phyloP scores from a whole-genome alignment of 2,329 filamentous ascomycete species.

The Chaetomium globosum region DNA sequence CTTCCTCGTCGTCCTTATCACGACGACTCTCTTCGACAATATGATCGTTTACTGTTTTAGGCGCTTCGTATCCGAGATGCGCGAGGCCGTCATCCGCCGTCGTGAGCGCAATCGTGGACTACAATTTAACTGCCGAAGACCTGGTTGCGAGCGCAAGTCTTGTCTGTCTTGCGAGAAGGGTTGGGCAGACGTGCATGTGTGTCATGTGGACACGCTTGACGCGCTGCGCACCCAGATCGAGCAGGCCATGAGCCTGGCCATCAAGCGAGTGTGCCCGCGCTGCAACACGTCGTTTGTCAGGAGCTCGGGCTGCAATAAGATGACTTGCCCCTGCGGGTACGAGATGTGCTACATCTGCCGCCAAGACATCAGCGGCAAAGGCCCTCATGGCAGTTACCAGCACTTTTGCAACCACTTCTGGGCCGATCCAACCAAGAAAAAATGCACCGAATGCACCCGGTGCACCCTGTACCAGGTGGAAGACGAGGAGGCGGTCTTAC shows the following conservation, averaged over 20 bases:
- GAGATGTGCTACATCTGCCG: conserved; percentile 98
- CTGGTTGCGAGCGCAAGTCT: conserved; percentile 68
- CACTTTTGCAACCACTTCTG: conserved; percentile 98
- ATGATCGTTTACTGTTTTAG: conserved; percentile 45
- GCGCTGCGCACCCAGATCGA: conserved; percentile 88
- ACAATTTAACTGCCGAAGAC: conserved; percentile 75
- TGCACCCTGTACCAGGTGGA: conserved; percentile 81
- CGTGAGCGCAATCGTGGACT: conserved; percentile 71
- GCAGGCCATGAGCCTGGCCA: conserved; percentile 86
- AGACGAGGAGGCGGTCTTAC: conserved; percentile 68
- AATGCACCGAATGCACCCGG: conserved; percentile 76
- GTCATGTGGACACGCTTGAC: conserved; percentile 79
- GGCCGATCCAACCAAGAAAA: conserved; percentile 69
- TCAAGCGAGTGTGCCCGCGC: conserved; percentile 91
- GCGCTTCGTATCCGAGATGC: conserved; percentile 52
- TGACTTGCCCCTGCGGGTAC: conserved; percentile 94
- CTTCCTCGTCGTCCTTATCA: conserved; percentile 38
- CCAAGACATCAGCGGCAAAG: conserved; percentile 63
- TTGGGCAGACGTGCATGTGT: conserved; percentile 88
- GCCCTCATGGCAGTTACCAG: conserved; percentile 71
- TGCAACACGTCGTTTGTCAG: conserved; percentile 95
- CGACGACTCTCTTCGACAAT: conserved; percentile 49
- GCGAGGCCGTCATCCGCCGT: conserved; percentile 65
- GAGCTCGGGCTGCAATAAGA: conserved; percentile 90
- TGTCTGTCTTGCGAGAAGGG: conserved; percentile 80